Base-by-base conservation (phyloP, 768 basidiomycete species). In the Psilocybe sp. region DNA sequence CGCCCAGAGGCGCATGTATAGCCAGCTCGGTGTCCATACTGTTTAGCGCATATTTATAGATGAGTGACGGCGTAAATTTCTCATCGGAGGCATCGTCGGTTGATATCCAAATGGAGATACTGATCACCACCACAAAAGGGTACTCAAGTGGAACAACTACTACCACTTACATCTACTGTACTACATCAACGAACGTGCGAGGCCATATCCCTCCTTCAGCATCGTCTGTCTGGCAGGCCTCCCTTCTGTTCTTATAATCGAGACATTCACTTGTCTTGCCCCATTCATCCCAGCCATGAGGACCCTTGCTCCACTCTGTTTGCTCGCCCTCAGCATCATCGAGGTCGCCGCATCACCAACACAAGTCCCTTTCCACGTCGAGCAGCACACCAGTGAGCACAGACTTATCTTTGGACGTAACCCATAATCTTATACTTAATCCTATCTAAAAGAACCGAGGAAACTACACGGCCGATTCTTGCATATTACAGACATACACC, bases 401-500 rank as follows among this genome's bases (percentile, higher is more conserved):
- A 19, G 14, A 14, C 20, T 23, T 13, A 47, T 37, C 1, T 28
- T 19, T 18, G 14, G 32, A 19, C 23, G 15, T 7, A 40, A 31
- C 16, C 40, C 44, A 44, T 11, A 48, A 47, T 48, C 45, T 33
- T 50, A 15, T 42, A 44, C 47, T 44, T 44, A 32, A 4, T 7
- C 11, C 52, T 34, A 41, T 47, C 36, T 46, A 58, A 60, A 63
- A 76, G 74, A 68, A 49, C 71, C 71, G 37, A 75, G 67, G 50
- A 81, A 76, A 61, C 71, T 88, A 15, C 79, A 80, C 49, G 87
- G 87, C 9, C 79, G 87, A 40, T 92, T 91, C 67, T 64, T 92
- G 19, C 89, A 91, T 53, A 82, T 92, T 54, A 89, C 88, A 16
- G 91, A 93, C 65, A 80, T 92, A 50, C 91, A 93, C 60, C 89